Evolutionary conservation across 768 basidiomycete genomes (phyloP), one percentile per base, ranked within the genome.

Genomic region (Lactifluus volemus): DNA sequence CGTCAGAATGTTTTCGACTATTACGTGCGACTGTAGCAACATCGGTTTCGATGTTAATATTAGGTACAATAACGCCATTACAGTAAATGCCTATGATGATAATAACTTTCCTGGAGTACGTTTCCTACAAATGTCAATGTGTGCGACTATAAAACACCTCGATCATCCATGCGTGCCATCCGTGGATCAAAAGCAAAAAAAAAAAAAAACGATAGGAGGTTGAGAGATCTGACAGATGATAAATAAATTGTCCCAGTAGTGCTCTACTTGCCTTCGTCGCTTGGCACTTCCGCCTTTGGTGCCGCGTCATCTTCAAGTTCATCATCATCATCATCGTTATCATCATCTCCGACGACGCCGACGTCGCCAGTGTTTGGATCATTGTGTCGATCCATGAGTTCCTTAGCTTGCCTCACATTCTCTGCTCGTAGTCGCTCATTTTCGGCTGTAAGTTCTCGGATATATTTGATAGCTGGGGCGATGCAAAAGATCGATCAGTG

Each of bases 391-490:
- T 53, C 61, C 32, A 21, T 15, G 2, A 63, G 49, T 45, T 61
- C 29, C 45, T 41, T 41, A 9, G 53, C 63, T 38, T 63, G 63
- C 19, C n/a, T 55, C 19, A 39, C 11, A 38, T 63, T 63, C 54
- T 61, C 63, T 15, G 59, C 36, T 3, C 59, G 63, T 42, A 63
- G 29, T 19, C 63, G 63, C 29, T 65, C 55, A 25, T 60, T 53
- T 32, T 60, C 63, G 39, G 63, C 45, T n/a, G 42, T 53, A 1
- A 65, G 63, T 12, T 57, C 57, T 21, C 19, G 56, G 19, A 60
- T 65, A 63, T 60, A 58, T 29, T 63, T 64, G 63, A 63, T 61
- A 21, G 63, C 63, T 63, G 59, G 14, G 51, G 25, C 51, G 42
- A 21, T 32, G 39, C 29, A 41, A 36, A 49, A 36, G 17, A 60